Base-by-base conservation (phyloP, 2,329 filamentous ascomycete genomes). In the Xylaria sp. region DNA sequence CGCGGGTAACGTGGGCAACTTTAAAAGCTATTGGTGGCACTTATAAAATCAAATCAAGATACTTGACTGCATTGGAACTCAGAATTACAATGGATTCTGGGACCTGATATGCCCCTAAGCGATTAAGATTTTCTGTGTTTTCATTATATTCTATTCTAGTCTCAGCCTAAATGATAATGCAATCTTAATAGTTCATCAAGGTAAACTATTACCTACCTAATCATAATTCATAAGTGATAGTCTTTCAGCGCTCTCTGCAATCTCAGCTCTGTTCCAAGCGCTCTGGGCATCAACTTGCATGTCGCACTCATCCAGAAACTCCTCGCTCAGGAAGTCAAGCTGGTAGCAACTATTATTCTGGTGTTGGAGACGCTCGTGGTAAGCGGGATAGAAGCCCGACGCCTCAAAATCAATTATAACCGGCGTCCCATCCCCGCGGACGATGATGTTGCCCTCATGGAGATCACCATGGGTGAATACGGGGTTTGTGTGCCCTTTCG, bases 331-430 rank as follows among this genome's bases (percentile, higher is more conserved):
- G 14, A 61, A 49, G 2, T 54, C 17, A 2, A 55, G 17, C 7
- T 15, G 1, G 2, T 15, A 1, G 2, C 3, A 4, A 5, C 19
- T 14, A 4, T 37, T 3, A 6, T 1, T 0, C 4, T 12, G 7
- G 2, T 17, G 1, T 7, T 12, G 7, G 3, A 57, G 2, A 5
- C 9, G 7, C 8, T 65, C 63, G 4, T 54, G 15, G 4, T 40
- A 65, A 0, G 42, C 31, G 0, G 63, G 63, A 8, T 51, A 63
- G 3, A 60, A 65, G 0, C 63, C 63, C 2, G 63, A 38, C 2
- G 15, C 0, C 8, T 60, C 50, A 2, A 17, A 65, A 11, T 60
- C 60, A 2, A 63, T 56, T 0, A 65, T 33, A 1, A 33, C 11
- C 0, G 56, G 60, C 2, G 19, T 57, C 4, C 46, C 55, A 28